phyloP scores from a whole-genome alignment of 805 yeast genomes.

The Kuraishia cidri region DNA sequence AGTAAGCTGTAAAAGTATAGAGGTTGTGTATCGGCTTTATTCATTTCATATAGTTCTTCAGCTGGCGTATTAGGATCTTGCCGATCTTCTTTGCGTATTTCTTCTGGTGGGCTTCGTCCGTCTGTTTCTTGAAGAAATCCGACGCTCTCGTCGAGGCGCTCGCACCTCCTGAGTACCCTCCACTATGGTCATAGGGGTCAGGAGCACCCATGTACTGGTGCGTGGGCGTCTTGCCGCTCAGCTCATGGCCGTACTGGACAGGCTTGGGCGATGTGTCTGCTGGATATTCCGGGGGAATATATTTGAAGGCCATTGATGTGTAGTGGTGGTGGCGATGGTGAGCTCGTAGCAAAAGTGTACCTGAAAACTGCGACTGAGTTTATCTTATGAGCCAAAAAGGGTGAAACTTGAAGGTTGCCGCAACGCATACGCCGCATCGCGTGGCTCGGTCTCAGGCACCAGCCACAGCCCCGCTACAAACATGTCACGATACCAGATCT shows the following conservation, averaged over 20 bases:
- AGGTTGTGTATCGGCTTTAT: too few relatives aligned
- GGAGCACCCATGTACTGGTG: background rate
- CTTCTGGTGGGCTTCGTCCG: constrained; percentile 6
- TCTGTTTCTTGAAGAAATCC: constrained; percentile 2
- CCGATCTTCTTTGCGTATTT: constrained; percentile 4
- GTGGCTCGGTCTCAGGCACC: too few relatives aligned
- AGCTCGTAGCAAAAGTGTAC: background rate
- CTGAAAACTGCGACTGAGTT: too few relatives aligned
- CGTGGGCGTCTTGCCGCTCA: background rate
- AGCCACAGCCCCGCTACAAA: too few relatives aligned
- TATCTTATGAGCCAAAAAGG: too few relatives aligned
- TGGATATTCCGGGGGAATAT: constrained; percentile 2
- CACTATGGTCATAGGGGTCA: background rate
- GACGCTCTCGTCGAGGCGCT: too few relatives aligned
- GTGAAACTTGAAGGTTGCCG: too few relatives aligned
- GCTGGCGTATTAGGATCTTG: background rate
- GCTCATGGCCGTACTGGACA: constrained; percentile 5
- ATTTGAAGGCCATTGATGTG: constrained; percentile 2
- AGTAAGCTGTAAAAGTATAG: constrained; percentile 2
- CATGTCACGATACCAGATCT: background rate
- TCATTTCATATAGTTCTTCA: background rate
- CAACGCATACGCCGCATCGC: too few relatives aligned
- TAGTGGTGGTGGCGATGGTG: background rate
- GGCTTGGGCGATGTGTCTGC: constrained; percentile 5
- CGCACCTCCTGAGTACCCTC: background rate